A percentile compares a stretch with the other conserved stretches of the same genome.
Conservation (phyloP, 1,284 basidiomycete genomes). For the Apiotrichum domesticum region DNA sequence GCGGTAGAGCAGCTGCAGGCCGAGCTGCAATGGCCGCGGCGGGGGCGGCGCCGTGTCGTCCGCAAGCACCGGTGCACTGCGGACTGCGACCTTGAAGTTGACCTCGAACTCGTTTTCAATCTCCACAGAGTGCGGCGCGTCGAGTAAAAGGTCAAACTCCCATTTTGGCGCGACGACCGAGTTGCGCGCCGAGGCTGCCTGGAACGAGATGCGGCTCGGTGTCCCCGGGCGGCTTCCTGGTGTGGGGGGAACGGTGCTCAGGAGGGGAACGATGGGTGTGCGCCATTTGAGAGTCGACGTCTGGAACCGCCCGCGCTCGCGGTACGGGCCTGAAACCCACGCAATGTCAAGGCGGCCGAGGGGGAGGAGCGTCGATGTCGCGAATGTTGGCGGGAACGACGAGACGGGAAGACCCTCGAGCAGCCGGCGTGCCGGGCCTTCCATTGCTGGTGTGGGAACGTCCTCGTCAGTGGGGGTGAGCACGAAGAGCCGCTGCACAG, state of each 20-base stretch:
- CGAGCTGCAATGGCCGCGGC: slow-evolving; percentile 19
- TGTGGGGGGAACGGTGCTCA: background rate
- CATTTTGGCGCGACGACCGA: slow-evolving; percentile 11
- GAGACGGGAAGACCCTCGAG: slow-evolving; percentile 22
- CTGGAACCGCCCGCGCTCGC: slow-evolving; percentile 71
- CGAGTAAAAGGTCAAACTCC: slow-evolving; percentile 35
- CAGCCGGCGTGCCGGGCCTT: slow-evolving; percentile 70
- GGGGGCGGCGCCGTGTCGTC: slow-evolving; percentile 3
- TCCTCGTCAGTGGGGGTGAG: slow-evolving; percentile 53
- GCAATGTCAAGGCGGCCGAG: slow-evolving; percentile 74
- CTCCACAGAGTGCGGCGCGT: slow-evolving; percentile 13
- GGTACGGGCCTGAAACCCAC: slow-evolving; percentile 54
- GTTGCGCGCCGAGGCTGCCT: background rate
- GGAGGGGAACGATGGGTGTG: slow-evolving; percentile 14
- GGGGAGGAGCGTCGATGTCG: slow-evolving; percentile 64
- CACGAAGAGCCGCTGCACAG: slow-evolving; percentile 76
- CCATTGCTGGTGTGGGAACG: slow-evolving; percentile 35
- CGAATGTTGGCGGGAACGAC: slow-evolving; percentile 52
- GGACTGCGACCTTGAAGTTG: slow-evolving; percentile 23
- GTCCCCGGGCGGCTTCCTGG: background rate
- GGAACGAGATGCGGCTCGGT: slow-evolving; percentile 2
- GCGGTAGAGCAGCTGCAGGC: slow-evolving; percentile 27
- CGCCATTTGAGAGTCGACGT: slow-evolving; percentile 55
- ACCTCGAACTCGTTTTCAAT: slow-evolving; percentile 24
- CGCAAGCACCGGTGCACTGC: slow-evolving; percentile 10